Evolutionary conservation across 441 rosid species (phyloP).

Genomic region (Corymbia calophylla): DNA sequence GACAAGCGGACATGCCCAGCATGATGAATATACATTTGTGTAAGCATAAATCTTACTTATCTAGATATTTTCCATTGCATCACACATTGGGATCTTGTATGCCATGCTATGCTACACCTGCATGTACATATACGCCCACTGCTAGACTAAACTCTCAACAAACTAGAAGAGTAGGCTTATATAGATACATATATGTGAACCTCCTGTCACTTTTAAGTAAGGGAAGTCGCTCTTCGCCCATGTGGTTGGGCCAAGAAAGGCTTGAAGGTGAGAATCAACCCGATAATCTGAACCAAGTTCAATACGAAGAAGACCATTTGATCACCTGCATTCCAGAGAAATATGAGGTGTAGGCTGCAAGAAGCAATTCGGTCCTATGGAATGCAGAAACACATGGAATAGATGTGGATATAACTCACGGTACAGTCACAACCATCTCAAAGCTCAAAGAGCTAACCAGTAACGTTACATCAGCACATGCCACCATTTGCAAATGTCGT

Average conservation of each 20-base stretch:
- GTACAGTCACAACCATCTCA: background rate
- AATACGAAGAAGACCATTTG: slow-evolving; percentile 33
- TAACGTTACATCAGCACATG: background rate
- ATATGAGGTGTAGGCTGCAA: background rate
- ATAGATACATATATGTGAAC: background rate
- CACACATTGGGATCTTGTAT: background rate
- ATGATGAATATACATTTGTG: background rate
- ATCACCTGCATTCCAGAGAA: slow-evolving; percentile 28
- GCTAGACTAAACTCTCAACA: background rate
- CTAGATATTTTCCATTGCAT: background rate
- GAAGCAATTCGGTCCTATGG: background rate
- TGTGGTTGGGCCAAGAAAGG: slow-evolving; percentile 33
- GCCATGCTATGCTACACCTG: background rate
- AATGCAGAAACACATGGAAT: background rate
- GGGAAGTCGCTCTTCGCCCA: background rate
- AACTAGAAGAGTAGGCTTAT: background rate
- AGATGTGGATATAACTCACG: background rate
- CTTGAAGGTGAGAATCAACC: slow-evolving; percentile 36
- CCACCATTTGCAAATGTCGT: background rate
- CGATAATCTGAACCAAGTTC: slow-evolving; percentile 24
- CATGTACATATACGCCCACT: background rate
- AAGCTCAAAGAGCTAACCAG: background rate
- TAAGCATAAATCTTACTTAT: background rate
- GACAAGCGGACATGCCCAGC: background rate
- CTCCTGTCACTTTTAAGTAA: background rate